Evolutionary conservation across 805 yeast genomes (phyloP).

Genomic region (Hanseniaspora guilliermondii): DNA sequence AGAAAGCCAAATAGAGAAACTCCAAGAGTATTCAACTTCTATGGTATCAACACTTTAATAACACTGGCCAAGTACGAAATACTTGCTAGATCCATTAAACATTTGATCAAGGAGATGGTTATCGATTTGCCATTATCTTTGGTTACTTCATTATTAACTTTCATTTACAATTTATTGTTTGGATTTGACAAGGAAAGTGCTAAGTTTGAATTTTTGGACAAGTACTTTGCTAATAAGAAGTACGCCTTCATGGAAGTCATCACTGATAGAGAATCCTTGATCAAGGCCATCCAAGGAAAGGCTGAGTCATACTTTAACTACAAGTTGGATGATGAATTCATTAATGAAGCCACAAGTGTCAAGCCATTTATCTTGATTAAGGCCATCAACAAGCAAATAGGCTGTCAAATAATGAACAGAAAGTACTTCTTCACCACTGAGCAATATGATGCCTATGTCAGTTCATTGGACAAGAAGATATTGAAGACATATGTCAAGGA

Average conservation of each 20-base stretch:
- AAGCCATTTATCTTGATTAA: slow-evolving; percentile 41
- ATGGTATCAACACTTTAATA: slow-evolving; percentile 36
- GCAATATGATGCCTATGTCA: slow-evolving; percentile 24
- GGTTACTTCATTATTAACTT: slow-evolving; percentile 50
- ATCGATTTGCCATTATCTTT: slow-evolving; percentile 39
- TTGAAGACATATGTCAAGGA: slow-evolving; percentile 25
- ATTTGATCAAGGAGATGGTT: slow-evolving; percentile 44
- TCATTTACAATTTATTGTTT: slow-evolving; percentile 57
- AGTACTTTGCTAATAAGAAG: slow-evolving; percentile 33
- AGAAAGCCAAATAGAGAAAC: slow-evolving; percentile 28
- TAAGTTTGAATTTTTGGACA: slow-evolving; percentile 33
- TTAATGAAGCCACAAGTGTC: slow-evolving; percentile 24
- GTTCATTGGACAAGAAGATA: slow-evolving; percentile 28
- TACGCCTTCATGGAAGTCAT: slow-evolving; percentile 30
- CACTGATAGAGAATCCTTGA: slow-evolving; percentile 37
- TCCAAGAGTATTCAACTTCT: slow-evolving; percentile 27
- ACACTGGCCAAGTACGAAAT: slow-evolving; percentile 46
- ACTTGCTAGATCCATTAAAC: slow-evolving; percentile 69
- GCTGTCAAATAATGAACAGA: slow-evolving; percentile 66
- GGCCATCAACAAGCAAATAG: slow-evolving; percentile 63
- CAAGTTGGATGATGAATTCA: slow-evolving; percentile 41
- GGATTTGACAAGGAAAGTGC: slow-evolving; percentile 39
- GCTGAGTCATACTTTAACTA: slow-evolving; percentile 55
- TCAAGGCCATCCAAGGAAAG: slow-evolving; percentile 37
- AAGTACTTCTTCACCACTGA: slow-evolving; percentile 33